Percentiles rank a stretch among this genome's conserved stretches.
Evolutionary conservation across 1,139 yeast species (phyloP).

Genomic region (Blastobotrys serpentis): DNA sequence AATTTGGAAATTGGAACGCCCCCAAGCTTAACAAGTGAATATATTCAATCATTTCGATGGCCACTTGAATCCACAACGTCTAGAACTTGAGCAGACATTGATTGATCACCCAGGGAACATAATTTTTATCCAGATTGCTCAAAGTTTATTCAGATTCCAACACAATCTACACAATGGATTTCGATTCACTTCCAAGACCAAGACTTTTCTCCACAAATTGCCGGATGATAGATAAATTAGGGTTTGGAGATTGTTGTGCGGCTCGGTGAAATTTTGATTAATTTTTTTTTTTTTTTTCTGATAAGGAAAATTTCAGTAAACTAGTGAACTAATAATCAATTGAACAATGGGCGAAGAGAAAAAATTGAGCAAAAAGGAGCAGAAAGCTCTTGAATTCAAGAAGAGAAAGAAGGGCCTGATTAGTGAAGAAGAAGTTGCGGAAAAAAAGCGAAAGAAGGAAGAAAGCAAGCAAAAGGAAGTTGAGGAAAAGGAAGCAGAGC

Average conservation of each 20-base stretch:
- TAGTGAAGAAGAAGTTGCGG: conserved; percentile 18
- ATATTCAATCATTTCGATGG: too few species aligned
- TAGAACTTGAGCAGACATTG: too few species aligned
- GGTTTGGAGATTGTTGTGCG: neutral
- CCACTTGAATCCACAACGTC: too few species aligned
- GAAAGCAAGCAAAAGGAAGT: conserved; percentile 17
- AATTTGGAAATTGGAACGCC: too few species aligned
- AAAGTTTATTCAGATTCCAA: too few species aligned
- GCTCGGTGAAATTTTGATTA: neutral
- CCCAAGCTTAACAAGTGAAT: too few species aligned
- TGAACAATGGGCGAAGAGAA: conserved; percentile 33
- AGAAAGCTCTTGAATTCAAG: conserved; percentile 63
- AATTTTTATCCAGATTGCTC: too few species aligned
- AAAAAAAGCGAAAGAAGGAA: conserved; percentile 14
- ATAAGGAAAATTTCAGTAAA: conserved; percentile 2
- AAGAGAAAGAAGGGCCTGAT: conserved; percentile 44
- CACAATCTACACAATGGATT: too few species aligned
- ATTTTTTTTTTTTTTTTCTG: neutral
- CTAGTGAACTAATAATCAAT: neutral
- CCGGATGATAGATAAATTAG: conserved; percentile 7
- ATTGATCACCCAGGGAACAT: too few species aligned
- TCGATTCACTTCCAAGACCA: too few species aligned
- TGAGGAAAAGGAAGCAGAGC: conserved; percentile 19
- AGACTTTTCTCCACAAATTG: too few species aligned
- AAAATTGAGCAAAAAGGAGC: conserved; percentile 49